Base-by-base conservation (phyloP, 768 basidiomycete genomes). In the Mycena indigotica region DNA sequence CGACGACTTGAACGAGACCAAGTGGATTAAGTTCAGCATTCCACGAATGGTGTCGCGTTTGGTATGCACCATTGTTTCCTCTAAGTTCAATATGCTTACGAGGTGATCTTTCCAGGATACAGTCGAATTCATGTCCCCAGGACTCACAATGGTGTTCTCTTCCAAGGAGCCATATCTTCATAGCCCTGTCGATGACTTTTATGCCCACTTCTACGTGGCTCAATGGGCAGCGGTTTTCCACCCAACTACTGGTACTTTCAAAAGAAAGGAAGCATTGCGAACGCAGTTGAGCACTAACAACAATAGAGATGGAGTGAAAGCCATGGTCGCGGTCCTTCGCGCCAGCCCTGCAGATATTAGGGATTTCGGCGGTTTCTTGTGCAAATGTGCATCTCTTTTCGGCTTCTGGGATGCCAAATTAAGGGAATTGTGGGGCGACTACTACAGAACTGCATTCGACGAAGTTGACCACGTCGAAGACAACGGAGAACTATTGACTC, bases 121-220 rank as follows among this genome's bases (percentile, higher is more conserved):
- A 8, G 28, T 17, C 2, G 55, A 63, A 28, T 63, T 63, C 48
- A 65, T 65, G 64, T 65, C 64, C 17, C 10, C 8, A 8, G 17
- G 17, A 8, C 32, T 35, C n/a, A n/a, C n/a, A n/a, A n/a, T n/a
- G n/a, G n/a, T n/a, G n/a, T n/a, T n/a, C n/a, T n/a, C n/a, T n/a
- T 15, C 26, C 13, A 3, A 38, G 13, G 2, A 0, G n/a, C 2
- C 38, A 2, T 58, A 55, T 28, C 25, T 65, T 4, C 64, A 60
- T 1, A 63, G 58, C 0, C 62, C 64, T 2, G 35, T 63, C 2
- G 62, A 65, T 32, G 62, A 65, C 28, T 23, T 62, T 10, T 32
- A 52, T 28, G 58, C 61, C 1, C 56, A 59, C 19, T 65, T 55
- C 49, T 65, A 55, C 32, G 16, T 62, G 13, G 54, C 54, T n/a